These are phyloP conservation scores for Macrotyloma uniflorum DNA, from an alignment of 306 rosid species.

Conservation along the genomic window DNA sequence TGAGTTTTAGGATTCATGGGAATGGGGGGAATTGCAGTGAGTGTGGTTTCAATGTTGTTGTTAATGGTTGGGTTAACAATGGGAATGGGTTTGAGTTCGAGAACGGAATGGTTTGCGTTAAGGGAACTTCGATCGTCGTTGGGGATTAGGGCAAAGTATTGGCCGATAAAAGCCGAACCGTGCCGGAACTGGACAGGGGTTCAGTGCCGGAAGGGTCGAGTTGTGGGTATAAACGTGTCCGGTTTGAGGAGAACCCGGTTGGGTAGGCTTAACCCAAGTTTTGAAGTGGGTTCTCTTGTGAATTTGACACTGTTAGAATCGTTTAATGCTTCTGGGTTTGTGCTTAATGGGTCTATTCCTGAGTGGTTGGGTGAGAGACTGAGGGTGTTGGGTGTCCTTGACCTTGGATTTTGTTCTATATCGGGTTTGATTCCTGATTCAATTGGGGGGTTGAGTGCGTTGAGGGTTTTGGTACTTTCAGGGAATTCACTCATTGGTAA, in stretches of 20 bases:
- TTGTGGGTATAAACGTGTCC: slow-evolving; percentile 55
- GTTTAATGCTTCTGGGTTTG: slow-evolving; percentile 88
- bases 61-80: slow-evolving; percentile 44
- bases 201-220: slow-evolving; percentile 58
- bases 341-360: slow-evolving; percentile 81
- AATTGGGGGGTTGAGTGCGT: slow-evolving; percentile 56
- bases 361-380: slow-evolving; percentile 78
- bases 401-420: slow-evolving; percentile 72
- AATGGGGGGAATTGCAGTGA: slow-evolving; percentile 41
- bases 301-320: slow-evolving; percentile 59
- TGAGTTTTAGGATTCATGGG: slow-evolving; percentile 51
- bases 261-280: slow-evolving; percentile 51
- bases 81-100: slow-evolving; percentile 43
- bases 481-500: slow-evolving; percentile 69
- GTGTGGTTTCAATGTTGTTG: slow-evolving; percentile 38
- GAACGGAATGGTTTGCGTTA: slow-evolving; percentile 62
- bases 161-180: slow-evolving; percentile 77
- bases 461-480: slow-evolving; percentile 57
- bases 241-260: slow-evolving; percentile 60
- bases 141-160: slow-evolving; percentile 69
- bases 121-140: slow-evolving; percentile 74
- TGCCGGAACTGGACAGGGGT: slow-evolving; percentile 77
- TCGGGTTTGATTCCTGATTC: slow-evolving; percentile 66
- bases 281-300: slow-evolving; percentile 67
- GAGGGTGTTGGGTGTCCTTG: slow-evolving; percentile 58